phyloP scores from a whole-genome alignment of 1,284 basidiomycete genomes.

The Phylloporus sp. region DNA sequence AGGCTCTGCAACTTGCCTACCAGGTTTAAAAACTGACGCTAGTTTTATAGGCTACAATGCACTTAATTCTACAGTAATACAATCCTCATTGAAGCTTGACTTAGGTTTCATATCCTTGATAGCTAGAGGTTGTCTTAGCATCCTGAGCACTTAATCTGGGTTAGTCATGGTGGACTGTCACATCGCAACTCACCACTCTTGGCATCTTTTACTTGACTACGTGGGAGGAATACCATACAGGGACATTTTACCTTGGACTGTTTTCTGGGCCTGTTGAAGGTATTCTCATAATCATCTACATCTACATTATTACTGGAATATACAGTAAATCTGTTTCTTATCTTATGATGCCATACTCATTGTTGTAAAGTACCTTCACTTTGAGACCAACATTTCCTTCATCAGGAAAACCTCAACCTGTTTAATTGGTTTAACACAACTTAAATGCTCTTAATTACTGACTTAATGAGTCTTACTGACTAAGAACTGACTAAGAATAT shows the following conservation, averaged over 20 bases:
- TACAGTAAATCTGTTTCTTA: slow-evolving; percentile 57
- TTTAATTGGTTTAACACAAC: too few relatives aligned
- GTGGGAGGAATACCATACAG: slow-evolving; percentile 98
- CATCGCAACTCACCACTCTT: slow-evolving; percentile 85
- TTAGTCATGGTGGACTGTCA: slow-evolving; percentile 95
- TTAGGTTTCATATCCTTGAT: slow-evolving; percentile 13
- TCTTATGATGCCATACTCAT: slow-evolving; percentile 7
- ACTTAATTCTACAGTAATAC: slow-evolving; percentile 88
- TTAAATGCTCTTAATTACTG: too few relatives aligned
- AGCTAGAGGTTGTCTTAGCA: slow-evolving; percentile 87
- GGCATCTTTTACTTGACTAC: slow-evolving; percentile 96
- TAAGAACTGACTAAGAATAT: too few relatives aligned
- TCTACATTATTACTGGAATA: slow-evolving; percentile 83
- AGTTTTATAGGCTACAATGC: slow-evolving; percentile 79
- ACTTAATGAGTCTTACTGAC: too few relatives aligned
- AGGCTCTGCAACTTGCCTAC: slow-evolving; percentile 28
- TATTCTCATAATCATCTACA: slow-evolving; percentile 84
- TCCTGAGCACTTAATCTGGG: slow-evolving; percentile 91
- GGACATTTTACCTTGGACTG: slow-evolving; percentile 87
- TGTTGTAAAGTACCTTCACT: slow-evolving; percentile 69
- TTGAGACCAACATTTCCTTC: slow-evolving; percentile 82
- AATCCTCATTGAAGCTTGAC: slow-evolving; percentile 2
- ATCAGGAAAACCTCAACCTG: too few relatives aligned
- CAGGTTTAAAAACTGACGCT: background rate
- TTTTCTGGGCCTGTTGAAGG: slow-evolving; percentile 98